Evolutionary conservation across 1,284 basidiomycete species (phyloP), one percentile per base, ranked within the genome.

Genomic region (Tilletiaria anomala): DNA sequence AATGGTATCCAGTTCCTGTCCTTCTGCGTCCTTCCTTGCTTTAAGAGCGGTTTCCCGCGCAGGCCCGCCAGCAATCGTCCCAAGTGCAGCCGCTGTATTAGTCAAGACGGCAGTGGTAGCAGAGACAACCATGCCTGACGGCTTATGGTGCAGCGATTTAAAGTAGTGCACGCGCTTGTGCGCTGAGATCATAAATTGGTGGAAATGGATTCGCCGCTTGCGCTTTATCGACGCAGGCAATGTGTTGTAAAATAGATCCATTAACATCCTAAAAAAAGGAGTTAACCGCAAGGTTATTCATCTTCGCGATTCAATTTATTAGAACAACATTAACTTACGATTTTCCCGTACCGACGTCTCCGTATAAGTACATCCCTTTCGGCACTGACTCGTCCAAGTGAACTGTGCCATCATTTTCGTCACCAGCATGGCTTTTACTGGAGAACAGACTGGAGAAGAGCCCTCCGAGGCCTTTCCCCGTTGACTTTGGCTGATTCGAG

Each of bases 201-300:
- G 67, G 64, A 97, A 97, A 69, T 97, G 91, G 15, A 94, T 84
- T 26, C 91, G 76, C 31, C 82, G 81, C 63, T 85, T 86, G 46
- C 76, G 53, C 33, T 70, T 77, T 50, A 89, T 75, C 48, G 78
- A 76, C 0, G 73, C 59, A 0, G 89, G 88, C 1, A 97, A 76
- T 1, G 87, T 82, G 49, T 82, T 79, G 72, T 86, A 65, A 70
- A 97, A 93, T 15, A 97, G 73, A 68, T 99, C 93, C 93, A 99
- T 99, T 49, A 99, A 78, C 89, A 97, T 96, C 85, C 74, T 87
- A 17, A 8, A 19, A 26, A n/a, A 3, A 26, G 15, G 32, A 16
- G 15, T 26, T 15, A 24, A 6, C 6, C n/a, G 26, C 34, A 40
- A 12, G 39, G 23, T 24, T 5, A 38, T 11, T 23, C 32, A 19